Evolutionary conservation across 2,329 filamentous ascomycete species (phyloP).

Genomic region (Teratosphaeria destructans): DNA sequence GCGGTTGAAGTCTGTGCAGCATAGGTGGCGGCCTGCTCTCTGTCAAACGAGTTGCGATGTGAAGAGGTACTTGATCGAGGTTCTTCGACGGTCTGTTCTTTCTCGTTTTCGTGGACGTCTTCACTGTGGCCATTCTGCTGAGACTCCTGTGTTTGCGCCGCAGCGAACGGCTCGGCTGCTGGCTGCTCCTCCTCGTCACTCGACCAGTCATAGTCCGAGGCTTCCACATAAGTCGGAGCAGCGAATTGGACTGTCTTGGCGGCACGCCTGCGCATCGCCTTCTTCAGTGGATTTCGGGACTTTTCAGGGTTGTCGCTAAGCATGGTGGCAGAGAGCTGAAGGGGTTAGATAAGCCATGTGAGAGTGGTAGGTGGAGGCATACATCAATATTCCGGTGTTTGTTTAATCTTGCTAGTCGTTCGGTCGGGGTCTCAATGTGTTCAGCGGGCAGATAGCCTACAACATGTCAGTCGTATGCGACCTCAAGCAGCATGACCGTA

Average conservation of each 20-base stretch:
- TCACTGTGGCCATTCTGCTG: conserved; percentile 13
- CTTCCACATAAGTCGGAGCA: conserved; percentile 76
- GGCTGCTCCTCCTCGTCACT: conserved; percentile 50
- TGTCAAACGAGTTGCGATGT: conserved; percentile 21
- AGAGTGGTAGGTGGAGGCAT: conserved; percentile 29
- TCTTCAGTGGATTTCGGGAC: conserved; percentile 70
- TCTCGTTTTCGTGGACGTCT: conserved; percentile 12
- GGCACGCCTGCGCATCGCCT: conserved; percentile 70
- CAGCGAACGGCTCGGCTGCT: conserved; percentile 17
- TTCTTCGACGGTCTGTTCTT: conserved; percentile 1
- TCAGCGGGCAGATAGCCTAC: conserved; percentile 93
- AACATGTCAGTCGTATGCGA: conserved; percentile 1
- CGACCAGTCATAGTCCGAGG: conserved; percentile 78
- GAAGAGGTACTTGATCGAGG: conserved; percentile 11
- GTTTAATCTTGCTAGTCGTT: conserved; percentile 83
- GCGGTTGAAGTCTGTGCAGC: conserved; percentile 2
- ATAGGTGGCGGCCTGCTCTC: conserved; percentile 20
- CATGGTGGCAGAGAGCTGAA: conserved; percentile 58
- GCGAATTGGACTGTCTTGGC: conserved; percentile 81
- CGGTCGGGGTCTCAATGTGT: conserved; percentile 95
- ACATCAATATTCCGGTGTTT: conserved; percentile 98
- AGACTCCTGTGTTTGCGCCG: conserved; percentile 11
- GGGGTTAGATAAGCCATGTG: conserved; percentile 17
- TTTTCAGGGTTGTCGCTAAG: conserved; percentile 66
- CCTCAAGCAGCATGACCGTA: neutral